A percentile compares a stretch with the other conserved stretches of the same genome.
These are phyloP conservation scores for Akanthomyces uredinophilus DNA, from an alignment of 2,329 filamentous ascomycete species.

Conservation along the genomic window DNA sequence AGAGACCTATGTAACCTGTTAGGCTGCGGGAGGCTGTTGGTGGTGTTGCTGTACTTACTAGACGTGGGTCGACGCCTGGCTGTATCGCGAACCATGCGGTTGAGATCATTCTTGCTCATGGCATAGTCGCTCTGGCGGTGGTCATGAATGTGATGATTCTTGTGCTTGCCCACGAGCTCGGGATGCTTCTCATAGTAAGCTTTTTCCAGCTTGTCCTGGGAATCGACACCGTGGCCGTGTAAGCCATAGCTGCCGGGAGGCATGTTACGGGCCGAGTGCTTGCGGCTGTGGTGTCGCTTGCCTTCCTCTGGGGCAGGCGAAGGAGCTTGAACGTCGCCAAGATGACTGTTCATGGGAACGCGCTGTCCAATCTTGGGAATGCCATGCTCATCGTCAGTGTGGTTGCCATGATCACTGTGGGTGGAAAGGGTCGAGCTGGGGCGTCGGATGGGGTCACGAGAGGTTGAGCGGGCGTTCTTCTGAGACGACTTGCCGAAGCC, in stretches of 20 bases:
- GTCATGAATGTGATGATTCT: conserved; percentile 50
- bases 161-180: conserved; percentile 71
- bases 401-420: conserved; percentile 42
- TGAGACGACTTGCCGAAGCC: conserved; percentile 68
- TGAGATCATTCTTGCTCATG: conserved; percentile 83
- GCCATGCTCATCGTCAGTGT: conserved; percentile 71
- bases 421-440: conserved; percentile 54
- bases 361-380: conserved; percentile 90
- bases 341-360: conserved; percentile 88
- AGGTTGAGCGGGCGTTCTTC: conserved; percentile 44
- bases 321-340: conserved; percentile 93
- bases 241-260: conserved; percentile 91
- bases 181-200: conserved; percentile 93
- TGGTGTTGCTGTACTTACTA: background rate
- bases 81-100: conserved; percentile 78
- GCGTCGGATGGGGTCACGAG: conserved; percentile 52
- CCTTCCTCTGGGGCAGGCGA: conserved; percentile 52
- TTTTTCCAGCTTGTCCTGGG: conserved; percentile 79
- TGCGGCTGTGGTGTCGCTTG: conserved; percentile 60
- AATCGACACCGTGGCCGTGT: conserved; percentile 75
- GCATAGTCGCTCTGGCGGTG: conserved; percentile 65
- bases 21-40: background rate
- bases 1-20: conserved; percentile 52
- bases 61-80: conserved; percentile 36
- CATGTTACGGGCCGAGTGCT: conserved; percentile 62